Evolutionary conservation across 1,284 basidiomycete genomes (phyloP).

Genomic region (Rhodotorula sp.): DNA sequence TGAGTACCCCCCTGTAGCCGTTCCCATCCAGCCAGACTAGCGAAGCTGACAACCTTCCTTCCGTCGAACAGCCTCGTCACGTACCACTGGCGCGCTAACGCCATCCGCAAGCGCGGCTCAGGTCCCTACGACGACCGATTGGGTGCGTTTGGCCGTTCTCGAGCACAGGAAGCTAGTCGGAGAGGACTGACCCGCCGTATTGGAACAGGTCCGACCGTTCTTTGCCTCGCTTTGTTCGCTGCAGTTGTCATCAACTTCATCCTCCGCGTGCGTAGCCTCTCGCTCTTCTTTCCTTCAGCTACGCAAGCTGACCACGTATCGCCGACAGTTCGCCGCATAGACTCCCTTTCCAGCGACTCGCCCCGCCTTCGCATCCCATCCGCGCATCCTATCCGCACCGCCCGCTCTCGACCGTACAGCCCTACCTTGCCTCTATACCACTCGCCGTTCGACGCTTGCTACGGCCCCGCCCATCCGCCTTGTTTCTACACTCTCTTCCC

Average conservation of each 20-base stretch:
- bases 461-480: no score
- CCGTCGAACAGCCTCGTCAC: constrained; percentile 61
- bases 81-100: constrained; percentile 92
- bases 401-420: no score
- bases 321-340: constrained; percentile 7
- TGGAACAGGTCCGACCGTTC: constrained; percentile 62
- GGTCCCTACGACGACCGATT: constrained; percentile 97
- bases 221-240: constrained; percentile 80
- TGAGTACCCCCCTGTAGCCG: background rate
- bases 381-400: no score
- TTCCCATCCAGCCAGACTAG: no score
- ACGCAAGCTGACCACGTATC: background rate
- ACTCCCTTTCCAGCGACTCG: background rate
- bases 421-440: no score
- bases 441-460: no score
- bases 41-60: background rate
- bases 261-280: constrained; percentile 49
- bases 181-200: background rate
- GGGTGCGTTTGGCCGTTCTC: constrained; percentile 51
- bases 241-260: constrained; percentile 88
- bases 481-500: no score
- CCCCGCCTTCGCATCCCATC: background rate
- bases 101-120: constrained; percentile 84
- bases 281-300: no score
- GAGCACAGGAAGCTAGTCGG: no score